A percentile compares a stretch with the other conserved stretches of the same genome.
Evolutionary conservation across 257 asterid species (phyloP).

Genomic region (Lithospermum erythrorhizon): DNA sequence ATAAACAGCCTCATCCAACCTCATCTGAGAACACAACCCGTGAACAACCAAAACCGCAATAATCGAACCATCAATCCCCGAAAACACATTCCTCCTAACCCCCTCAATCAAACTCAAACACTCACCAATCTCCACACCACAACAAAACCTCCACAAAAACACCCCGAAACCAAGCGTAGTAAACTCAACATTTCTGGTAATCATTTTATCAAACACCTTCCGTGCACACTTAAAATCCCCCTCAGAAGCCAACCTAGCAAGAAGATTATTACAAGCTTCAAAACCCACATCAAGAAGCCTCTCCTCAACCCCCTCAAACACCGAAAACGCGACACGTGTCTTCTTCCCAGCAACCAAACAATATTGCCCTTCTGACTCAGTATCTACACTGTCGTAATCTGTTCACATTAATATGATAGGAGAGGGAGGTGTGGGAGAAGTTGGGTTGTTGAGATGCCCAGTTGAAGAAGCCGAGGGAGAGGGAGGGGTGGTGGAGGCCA

Average conservation of each 20-base stretch:
- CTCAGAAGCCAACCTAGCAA: slow-evolving; percentile 55
- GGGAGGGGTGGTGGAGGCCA: slow-evolving; percentile 61
- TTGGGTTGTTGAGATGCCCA: slow-evolving; percentile 97
- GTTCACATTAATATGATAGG: no score
- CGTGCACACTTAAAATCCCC: slow-evolving; percentile 38
- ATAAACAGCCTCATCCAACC: slow-evolving; percentile 34
- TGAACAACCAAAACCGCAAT: slow-evolving; percentile 57
- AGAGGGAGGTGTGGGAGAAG: slow-evolving; percentile 49
- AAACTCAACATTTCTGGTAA: slow-evolving; percentile 32
- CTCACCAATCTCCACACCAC: slow-evolving; percentile 34
- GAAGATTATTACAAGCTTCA: slow-evolving; percentile 62
- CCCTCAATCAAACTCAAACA: slow-evolving; percentile 41
- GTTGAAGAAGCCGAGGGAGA: slow-evolving; percentile 85
- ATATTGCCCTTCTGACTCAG: no score
- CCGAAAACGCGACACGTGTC: slow-evolving; percentile 40
- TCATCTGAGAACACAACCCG: slow-evolving; percentile 39
- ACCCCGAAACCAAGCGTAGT: slow-evolving; percentile 74
- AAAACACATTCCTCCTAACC: slow-evolving; percentile 33
- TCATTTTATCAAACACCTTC: slow-evolving; percentile 66
- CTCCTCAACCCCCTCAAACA: slow-evolving; percentile 30
- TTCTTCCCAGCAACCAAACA: slow-evolving; percentile 48
- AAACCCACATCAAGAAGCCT: slow-evolving; percentile 33
- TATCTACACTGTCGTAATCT: slow-evolving; percentile 34
- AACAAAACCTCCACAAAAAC: slow-evolving; percentile 53
- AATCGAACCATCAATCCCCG: slow-evolving; percentile 51